Base-by-base conservation (phyloP, 495 filamentous ascomycete species). In the Xeromyces bisporus region DNA sequence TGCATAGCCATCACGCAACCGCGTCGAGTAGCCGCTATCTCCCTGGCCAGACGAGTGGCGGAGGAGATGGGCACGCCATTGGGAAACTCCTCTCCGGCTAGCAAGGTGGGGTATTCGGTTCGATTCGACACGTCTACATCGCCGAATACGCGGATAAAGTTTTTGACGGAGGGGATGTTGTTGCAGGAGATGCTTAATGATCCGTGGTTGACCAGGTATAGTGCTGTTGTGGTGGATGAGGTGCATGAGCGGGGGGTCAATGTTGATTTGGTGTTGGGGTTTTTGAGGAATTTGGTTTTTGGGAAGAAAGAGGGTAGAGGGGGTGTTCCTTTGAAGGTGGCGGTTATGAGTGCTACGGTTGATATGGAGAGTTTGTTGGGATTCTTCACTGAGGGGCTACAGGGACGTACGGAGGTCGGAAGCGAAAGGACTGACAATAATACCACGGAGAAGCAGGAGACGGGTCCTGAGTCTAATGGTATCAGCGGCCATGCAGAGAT, bases 201-300 rank as follows among this genome's bases (percentile, higher is more conserved):
- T 50, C 83, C 87, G 2, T 62, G 71, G 50, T 56, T 99, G 40
- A 69, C 63, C 17, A 70, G 78, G 43, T 99, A 99, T 47, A 87
- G 81, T 38, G 82, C 77, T 1, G 66, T 99, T 2, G 66, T 96
- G 29, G 80, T 99, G 7, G 91, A 99, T 57, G 91, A 99, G 46
- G 84, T 96, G 2, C 91, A 99, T 56, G 91, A 99, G 55, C 67
- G 91, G 33, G 91, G 87, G 33, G 71, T 93, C n/a, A 93, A 93
- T 44, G 87, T 93, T 10, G 91, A 99, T 60, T 53, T 96, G 29
- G 58, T 91, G 0, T 60, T 82, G 29, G 91, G 91, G 0, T 96
- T 99, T 41, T 52, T 96, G 38, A 80, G 75, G 45, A 76, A 77
- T 35, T 60, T 92, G 17, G 48, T 82, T 1, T 53, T 57, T 17